Evolutionary conservation across 2,329 filamentous ascomycete species (phyloP), one percentile per base, ranked within the genome.

Genomic region (Sporothrix mexicana): DNA sequence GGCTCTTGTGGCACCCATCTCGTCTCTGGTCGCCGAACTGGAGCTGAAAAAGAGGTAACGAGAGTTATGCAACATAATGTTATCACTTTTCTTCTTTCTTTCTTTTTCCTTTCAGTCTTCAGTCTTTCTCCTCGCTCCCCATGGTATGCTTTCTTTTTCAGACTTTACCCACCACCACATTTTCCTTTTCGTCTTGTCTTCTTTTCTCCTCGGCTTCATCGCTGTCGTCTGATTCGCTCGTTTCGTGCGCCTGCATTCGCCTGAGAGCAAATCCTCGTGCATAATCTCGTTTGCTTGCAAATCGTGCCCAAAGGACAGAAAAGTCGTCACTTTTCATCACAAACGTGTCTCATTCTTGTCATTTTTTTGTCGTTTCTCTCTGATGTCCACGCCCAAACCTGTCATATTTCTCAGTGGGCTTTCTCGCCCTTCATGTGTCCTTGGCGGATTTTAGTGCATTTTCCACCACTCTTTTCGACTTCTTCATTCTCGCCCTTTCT

Each of bases 221-320:
- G 3, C 10, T 36, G 30, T 66, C 10, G 1, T 36, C 64, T 51
- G n/a, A 67, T 67, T 67, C 64, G 64, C 43, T 51, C 64, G 45
- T 17, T 51, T 49, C 43, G 23, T 49, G 17, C 45, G 5, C 64
- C 23, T 67, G 64, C 20, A 49, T 67, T 12, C 62, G 23, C 30
- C 30, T 36, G 30, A 36, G 30, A 36, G 30, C 30, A 36, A 36
- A 36, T 36, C 30, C 61, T 47, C 41, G n/a, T 66, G 41, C 61
- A 47, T 66, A 25, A 47, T 66, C 61, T 66, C 61, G 20, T 47
- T 25, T 64, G 61, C 10, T 64, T 66, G 59, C 57, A 62, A 62
- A 45, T 45, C 59, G 36, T 23, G 30, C 30, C 30, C 30, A n/a
- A n/a, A 6, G 36, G n/a, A 10, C 7, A n/a, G 2, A 10, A 62